Evolutionary conservation across 768 basidiomycete species (phyloP), one percentile per base, ranked within the genome.

Genomic region (Mycena galopus): DNA sequence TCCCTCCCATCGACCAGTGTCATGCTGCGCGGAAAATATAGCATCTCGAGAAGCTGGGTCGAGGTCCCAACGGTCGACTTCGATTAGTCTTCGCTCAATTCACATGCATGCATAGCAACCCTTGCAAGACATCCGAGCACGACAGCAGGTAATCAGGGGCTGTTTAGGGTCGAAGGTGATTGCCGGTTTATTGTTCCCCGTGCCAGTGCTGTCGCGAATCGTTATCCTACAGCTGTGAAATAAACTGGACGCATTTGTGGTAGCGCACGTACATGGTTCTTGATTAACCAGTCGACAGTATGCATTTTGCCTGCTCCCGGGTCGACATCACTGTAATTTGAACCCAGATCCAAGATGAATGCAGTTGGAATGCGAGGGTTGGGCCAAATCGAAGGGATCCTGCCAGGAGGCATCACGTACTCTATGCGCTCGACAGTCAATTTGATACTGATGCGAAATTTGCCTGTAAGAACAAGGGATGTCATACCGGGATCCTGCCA

Each of bases 401-500:
- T 14, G 4, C 50, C 50, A n/a, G 2, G 44, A 9, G 44, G 44
- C 2, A 14, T 9, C 25, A 55, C 21, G 30, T 55, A 39, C 14
- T 65, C 64, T 0, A 55, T n/a, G 7, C 33, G 35, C 19, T 55
- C 23, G 6, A 53, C 51, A 25, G 51, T 27, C 1, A 55, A 1
- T 29, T 65, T 37, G 0, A 0, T 1, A 3, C 35, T 65, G 2
- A 65, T 19, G 23, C 51, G 33, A 33, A 56, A 37, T 1, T 29
- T 29, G 11, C 51, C 64, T 8, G 21, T 19, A 27, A 55, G 17
- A n/a, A 65, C 51, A 16, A 1, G 51, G 19, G 64, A 65, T 16
- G 51, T 65, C 9, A 65, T 55, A 0, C 27, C 37, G 1, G 64
- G 35, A 65, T 65, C 64, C 11, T 55, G 64, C 64, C 64, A 65